Base-by-base conservation (phyloP, 495 filamentous ascomycete species). In the Poronia punctata region DNA sequence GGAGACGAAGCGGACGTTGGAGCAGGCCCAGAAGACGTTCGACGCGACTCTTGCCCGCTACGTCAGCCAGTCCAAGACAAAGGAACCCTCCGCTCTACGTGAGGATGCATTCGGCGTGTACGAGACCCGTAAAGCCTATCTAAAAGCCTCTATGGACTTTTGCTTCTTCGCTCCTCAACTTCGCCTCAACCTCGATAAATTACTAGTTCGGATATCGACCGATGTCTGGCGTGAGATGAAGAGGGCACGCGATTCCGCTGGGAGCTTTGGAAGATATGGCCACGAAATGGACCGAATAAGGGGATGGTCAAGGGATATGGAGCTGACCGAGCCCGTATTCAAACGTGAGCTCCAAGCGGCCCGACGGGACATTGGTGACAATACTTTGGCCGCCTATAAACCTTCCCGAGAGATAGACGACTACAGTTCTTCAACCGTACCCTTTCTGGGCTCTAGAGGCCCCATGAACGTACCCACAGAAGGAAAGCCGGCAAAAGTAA, bases 101-200 rank as follows among this genome's bases (percentile, higher is more conserved):
- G 92, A 98, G 60, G 92, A 98, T 62, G 90, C 93, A 0, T 98
- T 97, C 53, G 82, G 92, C 59, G 79, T 98, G 24, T 92, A 95
- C 48, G 93, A 97, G 71, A 84, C 88, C 11, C 79, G 90, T 34
- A 90, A 88, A 60, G 78, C 80, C 12, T 98, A 97, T 54, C 71
- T 96, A 16, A 90, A 85, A 62, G 83, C 88, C 0, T 88, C 86
- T 6, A 78, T 97, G 77, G 92, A 98, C 59, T 97, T 88, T 49
- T 92, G 86, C 48, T 77, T 93, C 28, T 72, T 83, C 35, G 87
- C 84, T 12, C 88, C 93, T 5, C 83, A 92, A 55, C 57, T 95
- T 17, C 75, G 92, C 16, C 77, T 78, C 46, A 75, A 79, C 2
- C 73, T 98, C 17, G 92, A 97, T 54, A 80, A 81, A 57, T 59